Evolutionary conservation across 768 basidiomycete genomes (phyloP), one percentile per base, ranked within the genome.

Genomic region (Filobasidium floriforme): DNA sequence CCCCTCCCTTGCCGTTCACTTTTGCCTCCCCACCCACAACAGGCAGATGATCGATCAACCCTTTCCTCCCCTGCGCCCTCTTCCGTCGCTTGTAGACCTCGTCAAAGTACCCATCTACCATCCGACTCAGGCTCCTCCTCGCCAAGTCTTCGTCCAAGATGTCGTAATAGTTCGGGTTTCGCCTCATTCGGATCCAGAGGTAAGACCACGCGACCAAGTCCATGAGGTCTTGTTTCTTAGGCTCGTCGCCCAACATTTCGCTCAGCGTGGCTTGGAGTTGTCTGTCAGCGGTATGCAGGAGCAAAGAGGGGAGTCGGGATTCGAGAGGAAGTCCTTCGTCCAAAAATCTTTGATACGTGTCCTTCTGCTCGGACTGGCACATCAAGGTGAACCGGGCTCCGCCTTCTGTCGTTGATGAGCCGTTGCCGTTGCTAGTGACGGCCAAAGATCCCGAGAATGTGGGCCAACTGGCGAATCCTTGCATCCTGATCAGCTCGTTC

Each of bases 241-340:
- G 71, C 85, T 81, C 60, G n/a, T 72, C 68, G 41, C 68, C 70
- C 24, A 75, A 62, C 68, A 72, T 60, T 14, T 67, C 59, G 14
- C 55, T 22, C n/a, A 77, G 59, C 7, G 66, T 65, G 12, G 44
- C 57, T 37, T 55, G 41, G 14, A 68, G 49, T 41, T 66, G 49
- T 82, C 82, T 65, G 84, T 84, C 41, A 84, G 75, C 28, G 37
- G 49, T 44, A 6, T 61, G 62, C 22, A 61, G 46, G 9, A 75
- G 61, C 15, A 72, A 59, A n/a, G 65, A 65, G 11, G 70, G 68
- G 11, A 97, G 79, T 29, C 81, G 81, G 10, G 94, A 98, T 79
- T 99, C 96, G 41, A 97, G 80, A 1, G 92, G 90, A 24, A 94
- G 80, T 6, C 96, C 96, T 24, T 92, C 88, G 65, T 87, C 86